Conservation (phyloP, 2,329 filamentous ascomycete genomes). For the Fonsecaea pugnacius region DNA sequence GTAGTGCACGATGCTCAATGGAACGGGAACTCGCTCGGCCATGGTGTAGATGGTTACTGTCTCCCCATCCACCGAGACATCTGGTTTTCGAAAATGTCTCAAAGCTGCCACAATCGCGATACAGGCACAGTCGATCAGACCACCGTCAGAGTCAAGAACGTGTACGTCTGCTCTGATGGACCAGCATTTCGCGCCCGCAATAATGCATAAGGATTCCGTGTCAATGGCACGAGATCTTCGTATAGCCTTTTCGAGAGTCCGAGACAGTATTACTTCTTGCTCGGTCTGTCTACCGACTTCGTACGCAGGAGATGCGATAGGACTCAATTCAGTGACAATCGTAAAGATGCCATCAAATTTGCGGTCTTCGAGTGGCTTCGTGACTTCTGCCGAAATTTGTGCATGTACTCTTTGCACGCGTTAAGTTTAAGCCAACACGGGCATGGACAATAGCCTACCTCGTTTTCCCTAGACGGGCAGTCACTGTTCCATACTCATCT, state of each 20-base stretch:
- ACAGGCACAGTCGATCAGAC: slow-evolving; percentile 82
- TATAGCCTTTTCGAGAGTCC: slow-evolving; percentile 90
- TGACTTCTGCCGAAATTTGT: slow-evolving; percentile 85
- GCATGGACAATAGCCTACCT: slow-evolving; percentile 59
- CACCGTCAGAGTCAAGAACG: slow-evolving; percentile 87
- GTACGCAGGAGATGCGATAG: slow-evolving; percentile 89
- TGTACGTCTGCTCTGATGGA: slow-evolving; percentile 89
- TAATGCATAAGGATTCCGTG: slow-evolving; percentile 91
- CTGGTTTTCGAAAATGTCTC: slow-evolving; percentile 87
- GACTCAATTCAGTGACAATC: slow-evolving; percentile 86
- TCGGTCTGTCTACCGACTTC: slow-evolving; percentile 82
- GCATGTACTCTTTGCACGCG: slow-evolving; percentile 69
- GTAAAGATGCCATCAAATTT: slow-evolving; percentile 96
- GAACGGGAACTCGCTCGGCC: slow-evolving; percentile 85
- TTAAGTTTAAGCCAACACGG: slow-evolving; percentile 12
- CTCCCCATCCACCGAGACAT: slow-evolving; percentile 84
- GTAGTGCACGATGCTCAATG: slow-evolving; percentile 86
- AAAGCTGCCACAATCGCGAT: slow-evolving; percentile 85
- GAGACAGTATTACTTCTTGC: slow-evolving; percentile 81
- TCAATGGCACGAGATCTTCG: slow-evolving; percentile 90
- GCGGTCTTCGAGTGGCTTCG: slow-evolving; percentile 80
- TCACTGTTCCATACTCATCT: slow-evolving; percentile 86
- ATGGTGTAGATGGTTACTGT: slow-evolving; percentile 80
- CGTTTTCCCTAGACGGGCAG: slow-evolving; percentile 87
- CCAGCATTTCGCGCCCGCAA: slow-evolving; percentile 90